Evolutionary conservation across 164 flowering plant species (phyloP).

Genomic region (Magnolia sinica): DNA sequence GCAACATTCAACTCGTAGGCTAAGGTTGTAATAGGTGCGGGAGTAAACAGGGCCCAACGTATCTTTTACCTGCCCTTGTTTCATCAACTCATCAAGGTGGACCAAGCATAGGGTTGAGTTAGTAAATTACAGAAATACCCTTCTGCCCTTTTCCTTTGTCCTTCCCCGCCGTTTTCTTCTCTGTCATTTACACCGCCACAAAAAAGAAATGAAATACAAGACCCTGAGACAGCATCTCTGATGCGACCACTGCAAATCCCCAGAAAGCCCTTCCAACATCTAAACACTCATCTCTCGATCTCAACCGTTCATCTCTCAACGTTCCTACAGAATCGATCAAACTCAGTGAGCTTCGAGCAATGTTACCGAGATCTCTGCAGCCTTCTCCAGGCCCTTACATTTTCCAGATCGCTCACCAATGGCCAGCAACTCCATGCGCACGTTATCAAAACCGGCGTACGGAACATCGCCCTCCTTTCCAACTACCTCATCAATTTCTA

Average conservation of each 20-base stretch:
- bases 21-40: no score
- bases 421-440: conserved; percentile 80
- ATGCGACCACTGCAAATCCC: not conserved
- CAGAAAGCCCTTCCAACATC: not conserved
- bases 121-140: not conserved
- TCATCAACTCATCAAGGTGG: no score
- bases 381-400: conserved; percentile 52
- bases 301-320: not conserved
- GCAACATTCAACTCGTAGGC: no score
- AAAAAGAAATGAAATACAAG: no score
- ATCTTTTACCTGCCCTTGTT: no score
- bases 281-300: not conserved
- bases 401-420: conserved; percentile 39
- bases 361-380: conserved; percentile 44
- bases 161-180: not conserved
- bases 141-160: not conserved
- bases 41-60: no score
- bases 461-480: conserved; percentile 48
- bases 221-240: not conserved
- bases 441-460: conserved; percentile 56
- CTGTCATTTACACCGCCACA: not conserved
- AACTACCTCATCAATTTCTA: conserved; percentile 85
- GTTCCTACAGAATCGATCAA: not conserved
- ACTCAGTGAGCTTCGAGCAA: conserved; percentile 22
- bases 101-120: not conserved